phyloP scores from a whole-genome alignment of 116 monocot species.

The Iris pallida region DNA sequence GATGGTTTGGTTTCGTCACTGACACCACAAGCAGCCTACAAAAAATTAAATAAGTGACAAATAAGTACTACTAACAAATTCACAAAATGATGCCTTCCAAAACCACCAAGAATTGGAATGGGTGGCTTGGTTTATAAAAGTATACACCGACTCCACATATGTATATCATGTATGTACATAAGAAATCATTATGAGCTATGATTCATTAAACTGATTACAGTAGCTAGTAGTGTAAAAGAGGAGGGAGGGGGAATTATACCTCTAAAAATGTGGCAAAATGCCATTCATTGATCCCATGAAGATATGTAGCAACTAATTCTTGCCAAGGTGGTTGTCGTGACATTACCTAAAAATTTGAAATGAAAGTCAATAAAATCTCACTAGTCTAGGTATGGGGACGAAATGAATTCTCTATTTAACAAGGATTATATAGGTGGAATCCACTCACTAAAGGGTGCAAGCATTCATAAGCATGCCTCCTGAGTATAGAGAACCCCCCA shows the following conservation, averaged over 20 bases:
- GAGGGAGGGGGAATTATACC: slow-evolving; percentile 28
- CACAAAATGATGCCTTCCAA: no score
- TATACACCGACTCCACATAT: no score
- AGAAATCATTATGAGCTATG: no score
- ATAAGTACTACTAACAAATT: no score
- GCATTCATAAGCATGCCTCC: slow-evolving; percentile 93
- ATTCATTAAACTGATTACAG: no score
- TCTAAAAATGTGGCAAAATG: slow-evolving; percentile 91
- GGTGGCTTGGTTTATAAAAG: no score
- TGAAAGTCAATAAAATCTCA: not conserved
- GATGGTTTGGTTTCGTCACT: slow-evolving; percentile 19
- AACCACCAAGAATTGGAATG: no score
- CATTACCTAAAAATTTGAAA: slow-evolving; percentile 52
- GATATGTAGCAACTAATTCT: slow-evolving; percentile 78
- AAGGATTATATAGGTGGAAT: no score
- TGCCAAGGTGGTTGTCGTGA: slow-evolving; percentile 91
- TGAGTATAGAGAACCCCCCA: slow-evolving; percentile 92
- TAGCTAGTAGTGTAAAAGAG: no score
- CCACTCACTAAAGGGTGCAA: slow-evolving; percentile 70
- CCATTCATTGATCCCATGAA: slow-evolving; percentile 86
- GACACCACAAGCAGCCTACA: slow-evolving; percentile 46
- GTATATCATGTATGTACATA: no score
- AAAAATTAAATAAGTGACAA: no score
- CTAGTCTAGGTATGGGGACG: not conserved
- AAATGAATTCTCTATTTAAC: slow-evolving; percentile 2